Evolutionary conservation across 306 rosid genomes (phyloP).

Genomic region (Prunus armeniaca): DNA sequence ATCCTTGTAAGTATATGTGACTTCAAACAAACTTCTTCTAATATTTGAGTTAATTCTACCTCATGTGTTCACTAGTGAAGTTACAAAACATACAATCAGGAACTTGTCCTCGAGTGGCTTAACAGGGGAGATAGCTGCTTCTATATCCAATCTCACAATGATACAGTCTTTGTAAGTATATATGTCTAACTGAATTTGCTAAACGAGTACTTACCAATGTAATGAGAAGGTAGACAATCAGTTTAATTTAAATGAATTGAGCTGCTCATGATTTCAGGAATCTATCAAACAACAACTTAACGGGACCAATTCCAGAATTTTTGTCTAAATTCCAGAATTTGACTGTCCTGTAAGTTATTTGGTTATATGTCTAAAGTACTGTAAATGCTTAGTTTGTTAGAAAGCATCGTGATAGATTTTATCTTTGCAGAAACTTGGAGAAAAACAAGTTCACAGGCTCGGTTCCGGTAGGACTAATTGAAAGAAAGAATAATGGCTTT

Average conservation of each 20-base stretch:
- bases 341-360: conserved; percentile 21
- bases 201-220: too few species aligned
- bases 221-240: too few species aligned
- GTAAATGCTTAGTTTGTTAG: too few species aligned
- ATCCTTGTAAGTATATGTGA: conserved; percentile 39
- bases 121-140: background rate
- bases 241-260: background rate
- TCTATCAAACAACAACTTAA: conserved; percentile 23
- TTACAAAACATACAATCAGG: background rate
- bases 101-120: conserved; percentile 9
- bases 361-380: too few species aligned
- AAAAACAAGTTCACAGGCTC: too few species aligned
- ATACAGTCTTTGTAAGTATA: conserved; percentile 10
- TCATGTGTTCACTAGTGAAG: too few species aligned
- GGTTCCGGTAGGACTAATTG: background rate
- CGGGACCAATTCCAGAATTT: conserved; percentile 26
- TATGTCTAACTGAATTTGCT: too few species aligned
- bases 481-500: background rate
- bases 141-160: background rate
- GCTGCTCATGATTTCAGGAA: conserved; percentile 20
- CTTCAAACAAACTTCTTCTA: background rate
- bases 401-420: too few species aligned
- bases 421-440: too few species aligned
- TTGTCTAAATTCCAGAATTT: conserved; percentile 24
- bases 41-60: too few species aligned